phyloP scores from a whole-genome alignment of 208 protist genomes.

The Acanthamoeba castellanii region DNA sequence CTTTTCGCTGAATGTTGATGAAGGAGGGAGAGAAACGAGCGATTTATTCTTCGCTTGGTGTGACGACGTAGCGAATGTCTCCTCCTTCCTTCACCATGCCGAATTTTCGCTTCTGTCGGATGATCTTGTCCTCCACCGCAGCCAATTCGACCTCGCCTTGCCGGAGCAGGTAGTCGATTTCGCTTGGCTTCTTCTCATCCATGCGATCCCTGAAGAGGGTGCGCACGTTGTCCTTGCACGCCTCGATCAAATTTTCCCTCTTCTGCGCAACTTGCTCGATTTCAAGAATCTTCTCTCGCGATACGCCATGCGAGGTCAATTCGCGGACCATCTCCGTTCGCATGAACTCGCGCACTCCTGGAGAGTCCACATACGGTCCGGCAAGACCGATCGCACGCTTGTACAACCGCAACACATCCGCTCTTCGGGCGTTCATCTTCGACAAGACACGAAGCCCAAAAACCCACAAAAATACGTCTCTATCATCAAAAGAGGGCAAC shows the following conservation, averaged over 20 bases:
- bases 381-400: background rate
- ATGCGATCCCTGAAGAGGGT: background rate
- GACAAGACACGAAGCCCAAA: background rate
- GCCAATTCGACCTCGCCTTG: constrained; percentile 17
- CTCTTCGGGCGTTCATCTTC: background rate
- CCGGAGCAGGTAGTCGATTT: constrained; percentile 19
- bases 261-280: background rate
- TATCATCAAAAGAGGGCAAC: no score
- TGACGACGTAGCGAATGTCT: background rate
- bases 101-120: background rate
- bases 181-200: background rate
- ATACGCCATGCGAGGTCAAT: background rate
- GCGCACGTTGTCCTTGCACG: background rate
- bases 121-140: constrained; percentile 36
- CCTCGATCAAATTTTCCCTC: constrained; percentile 6
- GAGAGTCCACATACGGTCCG: background rate
- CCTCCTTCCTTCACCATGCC: constrained; percentile 36
- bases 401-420: constrained; percentile 13
- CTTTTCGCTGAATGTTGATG: background rate
- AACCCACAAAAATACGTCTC: background rate
- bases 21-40: background rate
- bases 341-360: constrained; percentile 26
- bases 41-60: constrained; percentile 1
- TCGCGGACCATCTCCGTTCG: constrained; percentile 46
- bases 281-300: constrained; percentile 1